Conservation (phyloP, 2,329 filamentous ascomycete genomes). For the Epichloe scottii region DNA sequence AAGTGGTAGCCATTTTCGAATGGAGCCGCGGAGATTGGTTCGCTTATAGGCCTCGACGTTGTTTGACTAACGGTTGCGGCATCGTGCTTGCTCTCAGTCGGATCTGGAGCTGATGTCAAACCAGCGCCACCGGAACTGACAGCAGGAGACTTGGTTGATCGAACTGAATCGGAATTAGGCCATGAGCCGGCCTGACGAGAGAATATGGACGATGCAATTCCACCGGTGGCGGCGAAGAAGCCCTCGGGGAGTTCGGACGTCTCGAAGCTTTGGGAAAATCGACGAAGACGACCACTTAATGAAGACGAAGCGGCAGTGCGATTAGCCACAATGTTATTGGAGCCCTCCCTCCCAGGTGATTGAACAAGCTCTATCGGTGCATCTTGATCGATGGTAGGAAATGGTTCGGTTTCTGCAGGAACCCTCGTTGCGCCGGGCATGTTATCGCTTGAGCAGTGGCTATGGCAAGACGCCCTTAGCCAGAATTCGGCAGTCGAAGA, state of each 20-base stretch:
- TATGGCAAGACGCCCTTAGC: background rate
- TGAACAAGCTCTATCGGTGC: conserved; percentile 1
- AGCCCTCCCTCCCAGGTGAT: conserved; percentile 1
- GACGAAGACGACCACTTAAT: conserved; percentile 19
- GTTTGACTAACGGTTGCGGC: conserved; percentile 10
- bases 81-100: conserved; percentile 3
- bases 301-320: conserved; percentile 19
- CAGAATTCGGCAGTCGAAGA: background rate
- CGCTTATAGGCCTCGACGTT: conserved; percentile 10
- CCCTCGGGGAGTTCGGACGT: conserved; percentile 34
- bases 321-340: conserved; percentile 8
- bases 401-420: conserved; percentile 13
- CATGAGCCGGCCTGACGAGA: conserved; percentile 12
- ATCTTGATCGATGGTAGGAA: conserved; percentile 14
- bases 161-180: conserved; percentile 9
- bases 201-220: conserved; percentile 29
- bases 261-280: conserved; percentile 26
- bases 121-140: background rate
- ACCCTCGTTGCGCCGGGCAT: conserved; percentile 4
- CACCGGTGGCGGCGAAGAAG: conserved; percentile 34
- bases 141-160: conserved; percentile 8
- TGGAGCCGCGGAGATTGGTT: conserved; percentile 22
- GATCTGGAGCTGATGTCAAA: background rate
- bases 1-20: conserved; percentile 56
- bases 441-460: background rate